Conservation (phyloP, 2,329 filamentous ascomycete species). For the Cladosporium sp. region DNA sequence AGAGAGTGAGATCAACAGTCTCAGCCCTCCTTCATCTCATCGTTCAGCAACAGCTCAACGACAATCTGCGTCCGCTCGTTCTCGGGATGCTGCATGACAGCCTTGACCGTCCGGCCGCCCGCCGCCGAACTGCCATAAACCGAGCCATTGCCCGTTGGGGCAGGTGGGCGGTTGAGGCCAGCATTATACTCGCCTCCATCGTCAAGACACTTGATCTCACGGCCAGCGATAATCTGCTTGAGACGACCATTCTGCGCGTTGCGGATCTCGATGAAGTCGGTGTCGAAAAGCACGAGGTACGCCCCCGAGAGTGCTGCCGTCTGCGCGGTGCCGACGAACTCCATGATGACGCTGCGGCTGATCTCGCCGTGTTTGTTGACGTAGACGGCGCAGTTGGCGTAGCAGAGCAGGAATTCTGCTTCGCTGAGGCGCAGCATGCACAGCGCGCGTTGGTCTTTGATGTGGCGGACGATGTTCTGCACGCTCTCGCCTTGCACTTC, state of each 20-base stretch:
- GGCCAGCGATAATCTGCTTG: constrained; percentile 89
- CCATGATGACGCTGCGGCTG: constrained; percentile 91
- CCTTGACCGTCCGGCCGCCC: constrained; percentile 75
- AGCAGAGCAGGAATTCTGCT: constrained; percentile 84
- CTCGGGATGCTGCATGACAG: constrained; percentile 93
- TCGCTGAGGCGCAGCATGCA: constrained; percentile 96
- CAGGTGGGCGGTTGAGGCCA: constrained; percentile 25
- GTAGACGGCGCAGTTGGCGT: constrained; percentile 95
- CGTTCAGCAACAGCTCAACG: constrained; percentile 88
- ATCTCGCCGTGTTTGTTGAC: constrained; percentile 98
- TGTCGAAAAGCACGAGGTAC: constrained; percentile 90
- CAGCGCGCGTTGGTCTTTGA: constrained; percentile 79
- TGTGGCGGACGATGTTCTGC: constrained; percentile 79
- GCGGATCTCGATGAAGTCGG: constrained; percentile 94
- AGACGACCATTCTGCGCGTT: constrained; percentile 95
- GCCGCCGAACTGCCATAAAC: constrained; percentile 34
- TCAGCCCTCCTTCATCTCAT: constrained; percentile 56
- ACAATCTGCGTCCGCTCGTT: constrained; percentile 82
- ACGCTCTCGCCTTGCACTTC: constrained; percentile 79
- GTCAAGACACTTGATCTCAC: constrained; percentile 87
- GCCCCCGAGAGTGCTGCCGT: constrained; percentile 86
- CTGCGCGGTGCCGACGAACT: constrained; percentile 93
- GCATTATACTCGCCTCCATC: constrained; percentile 70
- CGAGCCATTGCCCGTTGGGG: constrained; percentile 38
- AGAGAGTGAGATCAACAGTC: neutral